phyloP scores from a whole-genome alignment of 2,329 filamentous ascomycete species.

The Magnaporthiopsis incrustans region DNA sequence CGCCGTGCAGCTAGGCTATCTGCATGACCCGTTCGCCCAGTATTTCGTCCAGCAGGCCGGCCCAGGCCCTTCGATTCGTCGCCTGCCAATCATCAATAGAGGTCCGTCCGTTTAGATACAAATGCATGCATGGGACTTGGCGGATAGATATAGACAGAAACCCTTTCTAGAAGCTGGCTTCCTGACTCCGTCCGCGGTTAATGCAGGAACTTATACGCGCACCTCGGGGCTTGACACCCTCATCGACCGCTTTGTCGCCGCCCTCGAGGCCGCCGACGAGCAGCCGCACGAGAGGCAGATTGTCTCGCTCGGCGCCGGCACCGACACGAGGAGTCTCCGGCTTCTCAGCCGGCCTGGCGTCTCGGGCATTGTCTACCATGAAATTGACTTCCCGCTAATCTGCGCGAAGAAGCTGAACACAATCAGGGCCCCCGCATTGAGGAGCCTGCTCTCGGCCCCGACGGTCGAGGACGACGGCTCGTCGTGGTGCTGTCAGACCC shows the following conservation, averaged over 20 bases:
- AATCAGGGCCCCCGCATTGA: constrained; percentile 36
- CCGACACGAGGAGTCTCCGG: constrained; percentile 82
- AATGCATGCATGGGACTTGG: no score
- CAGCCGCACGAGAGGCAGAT: constrained; percentile 56
- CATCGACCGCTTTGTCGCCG: constrained; percentile 60
- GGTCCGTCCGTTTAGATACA: no score
- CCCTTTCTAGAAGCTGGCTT: background rate
- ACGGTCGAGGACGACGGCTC: constrained; percentile 17
- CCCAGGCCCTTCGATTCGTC: constrained; percentile 42
- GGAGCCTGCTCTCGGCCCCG: constrained; percentile 29
- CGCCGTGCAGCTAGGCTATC: constrained; percentile 77
- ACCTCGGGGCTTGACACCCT: constrained; percentile 76
- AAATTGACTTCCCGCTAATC: constrained; percentile 79
- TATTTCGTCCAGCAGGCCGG: constrained; percentile 51
- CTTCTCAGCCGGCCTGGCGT: constrained; percentile 43
- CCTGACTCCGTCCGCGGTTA: background rate
- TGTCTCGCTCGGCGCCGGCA: constrained; percentile 86
- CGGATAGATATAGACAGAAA: no score
- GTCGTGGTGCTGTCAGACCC: constrained; percentile 35
- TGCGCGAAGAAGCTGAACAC: constrained; percentile 56
- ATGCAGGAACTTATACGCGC: constrained; percentile 79
- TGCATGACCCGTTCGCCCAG: constrained; percentile 71
- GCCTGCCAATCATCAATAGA: constrained; percentile 89
- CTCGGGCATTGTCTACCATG: constrained; percentile 65
- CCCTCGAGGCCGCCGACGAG: constrained; percentile 16